Conservation (phyloP, 2,329 filamentous ascomycete genomes). For the Fusarium abutilonis region DNA sequence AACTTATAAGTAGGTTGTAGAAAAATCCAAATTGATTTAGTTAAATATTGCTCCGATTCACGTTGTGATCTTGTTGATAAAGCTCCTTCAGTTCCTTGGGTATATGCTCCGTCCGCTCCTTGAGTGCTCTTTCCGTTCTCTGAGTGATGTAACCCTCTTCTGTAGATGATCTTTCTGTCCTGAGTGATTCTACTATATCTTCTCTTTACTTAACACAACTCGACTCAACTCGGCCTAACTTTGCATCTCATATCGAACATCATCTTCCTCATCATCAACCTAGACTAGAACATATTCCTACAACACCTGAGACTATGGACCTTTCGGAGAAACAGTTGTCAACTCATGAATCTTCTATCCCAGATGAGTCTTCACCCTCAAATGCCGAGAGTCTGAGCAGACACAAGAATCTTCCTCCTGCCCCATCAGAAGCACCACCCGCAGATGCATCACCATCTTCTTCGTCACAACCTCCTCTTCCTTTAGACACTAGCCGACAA, state of each 20-base stretch:
- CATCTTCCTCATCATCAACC: no score
- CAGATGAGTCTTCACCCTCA: constrained; percentile 23
- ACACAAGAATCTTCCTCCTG: neutral
- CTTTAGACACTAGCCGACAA: constrained; percentile 8
- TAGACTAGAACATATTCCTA: no score
- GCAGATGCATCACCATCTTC: constrained; percentile 1
- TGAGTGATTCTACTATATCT: neutral
- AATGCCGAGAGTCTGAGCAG: constrained; percentile 20
- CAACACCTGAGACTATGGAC: constrained; percentile 1
- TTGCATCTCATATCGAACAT: no score
- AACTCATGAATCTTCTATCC: constrained; percentile 2
- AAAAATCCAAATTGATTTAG: no score
- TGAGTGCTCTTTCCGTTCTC: no score
- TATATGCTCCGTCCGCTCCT: no score
- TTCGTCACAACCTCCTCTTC: constrained; percentile 2
- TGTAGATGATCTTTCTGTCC: no score
- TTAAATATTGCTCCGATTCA: neutral
- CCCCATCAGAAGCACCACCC: neutral
- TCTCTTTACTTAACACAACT: no score
- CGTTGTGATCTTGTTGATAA: neutral
- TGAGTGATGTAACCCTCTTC: no score
- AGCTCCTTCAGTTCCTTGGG: neutral
- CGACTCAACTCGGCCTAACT: no score
- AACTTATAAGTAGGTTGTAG: neutral
- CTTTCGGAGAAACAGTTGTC: neutral